Base-by-base conservation (phyloP, 2,329 filamentous ascomycete species). In the Claviceps sp. region DNA sequence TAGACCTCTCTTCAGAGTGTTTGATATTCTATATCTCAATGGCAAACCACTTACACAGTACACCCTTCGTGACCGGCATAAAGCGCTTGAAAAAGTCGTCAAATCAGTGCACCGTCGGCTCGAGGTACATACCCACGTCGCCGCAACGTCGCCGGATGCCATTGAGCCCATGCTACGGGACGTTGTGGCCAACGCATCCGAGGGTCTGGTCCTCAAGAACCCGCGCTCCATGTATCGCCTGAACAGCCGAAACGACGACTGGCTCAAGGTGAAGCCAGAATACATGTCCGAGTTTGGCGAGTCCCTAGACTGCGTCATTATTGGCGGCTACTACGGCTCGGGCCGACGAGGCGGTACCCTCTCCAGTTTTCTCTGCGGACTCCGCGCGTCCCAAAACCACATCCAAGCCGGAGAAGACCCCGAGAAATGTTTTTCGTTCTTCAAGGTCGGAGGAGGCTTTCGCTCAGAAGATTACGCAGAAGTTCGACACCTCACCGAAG, bases 231-330 rank as follows among this genome's bases (percentile, higher is more conserved):
- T 81, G 61, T 98, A 98, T 65, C 78, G 81, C 6, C 75, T 97
- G 9, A 95, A 95, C 62, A 87, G 88, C 58, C 85, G 93, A 47
- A 93, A 94, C 61, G 87, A 95, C 60, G 88, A 95, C 67, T 98
- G 93, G 93, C 85, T 96, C 70, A 98, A 98, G 65, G 90, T 98
- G 8, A 98, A 98, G 62, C 93, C 93, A 1, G 93, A 98, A 57
- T 98, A 98, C 66, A 96, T 97, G 90, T 84, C 84, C 2, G 91
- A 95, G 56, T 95, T 93, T 64, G 93, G 93, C 55, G 91, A 97
- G 67, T 88, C 85, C 0, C 79, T 98, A 3, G 93, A 98, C 64
- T 89, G 89, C 58, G 72, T 96, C 14, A 75, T 98, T 16, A 81
- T 98, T 50, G 93, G 91, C 51, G 93, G 89, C 8, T 97, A 95